Evolutionary conservation across 2,329 filamentous ascomycete genomes (phyloP).

Genomic region (Calonectria naviculata): DNA sequence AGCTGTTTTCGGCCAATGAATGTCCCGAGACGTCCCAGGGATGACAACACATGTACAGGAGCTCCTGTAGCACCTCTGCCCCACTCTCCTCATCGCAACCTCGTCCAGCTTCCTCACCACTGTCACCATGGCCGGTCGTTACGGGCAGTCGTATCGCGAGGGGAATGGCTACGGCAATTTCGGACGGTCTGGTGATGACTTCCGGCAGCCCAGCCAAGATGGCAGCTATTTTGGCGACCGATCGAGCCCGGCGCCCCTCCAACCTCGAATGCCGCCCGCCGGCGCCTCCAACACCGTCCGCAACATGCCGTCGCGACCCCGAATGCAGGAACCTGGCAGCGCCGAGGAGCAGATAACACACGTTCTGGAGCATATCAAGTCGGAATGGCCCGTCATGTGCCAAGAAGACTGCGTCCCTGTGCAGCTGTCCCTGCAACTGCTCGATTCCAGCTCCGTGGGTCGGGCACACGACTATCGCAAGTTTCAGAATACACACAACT

Average conservation of each 20-base stretch:
- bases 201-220: slow-evolving; percentile 51
- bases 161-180: slow-evolving; percentile 59
- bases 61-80: background rate
- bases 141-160: slow-evolving; percentile 54
- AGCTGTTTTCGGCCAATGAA: slow-evolving; percentile 1
- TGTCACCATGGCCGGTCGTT: slow-evolving; percentile 62
- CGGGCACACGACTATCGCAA: slow-evolving; percentile 88
- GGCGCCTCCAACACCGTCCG: slow-evolving; percentile 38
- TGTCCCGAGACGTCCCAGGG: background rate
- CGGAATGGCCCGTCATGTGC: slow-evolving; percentile 93
- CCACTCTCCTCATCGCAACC: slow-evolving; percentile 6
- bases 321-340: slow-evolving; percentile 54
- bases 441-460: slow-evolving; percentile 93
- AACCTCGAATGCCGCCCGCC: slow-evolving; percentile 28
- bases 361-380: slow-evolving; percentile 84
- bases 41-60: slow-evolving; percentile 7
- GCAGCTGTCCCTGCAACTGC: slow-evolving; percentile 92
- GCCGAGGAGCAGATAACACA: slow-evolving; percentile 68
- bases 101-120: slow-evolving; percentile 27
- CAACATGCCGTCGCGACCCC: slow-evolving; percentile 48
- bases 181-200: slow-evolving; percentile 56
- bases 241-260: slow-evolving; percentile 44
- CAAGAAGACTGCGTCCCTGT: slow-evolving; percentile 90
- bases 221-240: slow-evolving; percentile 55
- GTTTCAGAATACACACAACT: slow-evolving; percentile 85